Evolutionary conservation across 176 grass and related monocot genomes (phyloP).

Genomic region (Raddia guianensis): DNA sequence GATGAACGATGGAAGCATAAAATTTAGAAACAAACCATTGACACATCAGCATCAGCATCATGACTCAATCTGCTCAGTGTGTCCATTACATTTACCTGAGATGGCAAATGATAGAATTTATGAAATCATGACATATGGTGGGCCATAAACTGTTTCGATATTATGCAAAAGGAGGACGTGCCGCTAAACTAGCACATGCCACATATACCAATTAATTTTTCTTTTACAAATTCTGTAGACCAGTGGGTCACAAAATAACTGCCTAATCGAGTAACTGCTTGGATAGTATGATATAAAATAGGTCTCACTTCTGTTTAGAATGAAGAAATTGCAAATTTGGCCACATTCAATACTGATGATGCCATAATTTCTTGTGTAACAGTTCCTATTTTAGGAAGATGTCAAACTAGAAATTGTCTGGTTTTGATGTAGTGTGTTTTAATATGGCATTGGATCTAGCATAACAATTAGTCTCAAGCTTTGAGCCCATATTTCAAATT

Average conservation of each 20-base stretch:
- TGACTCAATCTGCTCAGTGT: conserved; percentile 99
- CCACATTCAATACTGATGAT: not conserved
- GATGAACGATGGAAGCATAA: not conserved
- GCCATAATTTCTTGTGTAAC: not conserved
- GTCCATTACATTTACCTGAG: conserved; percentile 98
- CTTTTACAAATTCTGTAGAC: not conserved
- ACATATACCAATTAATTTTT: not conserved
- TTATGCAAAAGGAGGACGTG: conserved; percentile 2
- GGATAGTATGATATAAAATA: conserved; percentile 2
- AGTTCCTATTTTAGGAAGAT: not conserved
- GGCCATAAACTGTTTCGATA: not conserved
- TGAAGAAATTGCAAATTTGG: not conserved
- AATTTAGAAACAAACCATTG: conserved; percentile 62
- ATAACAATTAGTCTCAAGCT: not conserved
- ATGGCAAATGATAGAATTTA: conserved; percentile 24
- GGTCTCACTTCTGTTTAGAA: not conserved
- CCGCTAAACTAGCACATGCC: not conserved
- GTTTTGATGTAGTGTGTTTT: conserved; percentile 3
- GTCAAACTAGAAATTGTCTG: not conserved
- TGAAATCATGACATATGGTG: not conserved
- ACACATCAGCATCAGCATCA: conserved; percentile 93
- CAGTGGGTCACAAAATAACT: conserved; percentile 8
- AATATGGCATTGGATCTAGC: conserved; percentile 3
- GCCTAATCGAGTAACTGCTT: not conserved
- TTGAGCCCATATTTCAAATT: not conserved